These are phyloP conservation scores for Leccinum pellstonianum DNA, from an alignment of 768 basidiomycete species.

Conservation along the genomic window DNA sequence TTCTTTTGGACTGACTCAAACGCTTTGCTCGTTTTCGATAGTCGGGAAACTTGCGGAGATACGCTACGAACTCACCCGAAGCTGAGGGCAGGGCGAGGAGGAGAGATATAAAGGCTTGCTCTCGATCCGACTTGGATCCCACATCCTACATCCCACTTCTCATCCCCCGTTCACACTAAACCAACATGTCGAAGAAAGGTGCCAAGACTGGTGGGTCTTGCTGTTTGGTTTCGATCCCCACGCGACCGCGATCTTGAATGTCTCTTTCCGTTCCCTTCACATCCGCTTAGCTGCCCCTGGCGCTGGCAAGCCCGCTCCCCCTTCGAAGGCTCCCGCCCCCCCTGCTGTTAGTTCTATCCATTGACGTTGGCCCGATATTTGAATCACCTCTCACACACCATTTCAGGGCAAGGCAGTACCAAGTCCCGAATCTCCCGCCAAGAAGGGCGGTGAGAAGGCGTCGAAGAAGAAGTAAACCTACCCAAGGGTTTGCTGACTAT, in stretches of 20 bases:
- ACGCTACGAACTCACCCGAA: constrained; percentile 22
- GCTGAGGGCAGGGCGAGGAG: constrained; percentile 30
- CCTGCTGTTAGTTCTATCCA: constrained; percentile 13
- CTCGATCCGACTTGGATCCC: background rate
- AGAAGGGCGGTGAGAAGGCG: constrained; percentile 27
- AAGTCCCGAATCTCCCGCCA: constrained; percentile 29
- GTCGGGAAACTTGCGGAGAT: constrained; percentile 7
- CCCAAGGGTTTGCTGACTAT: background rate
- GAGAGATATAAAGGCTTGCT: constrained; percentile 22
- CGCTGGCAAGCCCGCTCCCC: constrained; percentile 17
- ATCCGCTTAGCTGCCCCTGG: constrained; percentile 13
- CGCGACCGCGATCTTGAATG: constrained; percentile 11
- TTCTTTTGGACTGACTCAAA: background rate
- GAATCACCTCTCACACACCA: background rate
- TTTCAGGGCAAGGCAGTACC: constrained; percentile 22
- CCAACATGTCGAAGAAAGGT: constrained; percentile 25
- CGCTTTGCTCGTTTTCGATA: constrained; percentile 3
- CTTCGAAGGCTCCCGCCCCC: constrained; percentile 23
- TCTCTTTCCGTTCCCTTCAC: constrained; percentile 4
- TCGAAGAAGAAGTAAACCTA: constrained; percentile 32
- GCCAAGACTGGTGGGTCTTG: constrained; percentile 24
- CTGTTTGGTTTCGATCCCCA: constrained; percentile 13
- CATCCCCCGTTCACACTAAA: constrained; percentile 7
- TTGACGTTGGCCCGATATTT: background rate
- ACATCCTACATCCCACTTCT: constrained; percentile 1